Evolutionary conservation across 1,284 basidiomycete genomes (phyloP).

Genomic region (Cutaneotrichosporon spelunceum): DNA sequence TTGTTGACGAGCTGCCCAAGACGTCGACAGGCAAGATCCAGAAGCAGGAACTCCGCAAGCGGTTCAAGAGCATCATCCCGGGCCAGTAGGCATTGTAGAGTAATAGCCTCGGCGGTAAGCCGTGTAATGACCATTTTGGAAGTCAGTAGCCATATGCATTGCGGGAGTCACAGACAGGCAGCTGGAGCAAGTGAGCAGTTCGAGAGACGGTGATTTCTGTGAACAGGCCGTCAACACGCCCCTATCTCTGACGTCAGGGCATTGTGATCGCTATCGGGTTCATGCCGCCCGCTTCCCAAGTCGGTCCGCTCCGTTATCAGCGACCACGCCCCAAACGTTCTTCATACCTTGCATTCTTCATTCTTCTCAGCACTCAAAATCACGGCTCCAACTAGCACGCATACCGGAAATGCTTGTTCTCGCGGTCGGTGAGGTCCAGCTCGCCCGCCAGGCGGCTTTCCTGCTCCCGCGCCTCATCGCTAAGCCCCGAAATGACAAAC

Average conservation of each 20-base stretch:
- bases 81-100: background rate
- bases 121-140: background rate
- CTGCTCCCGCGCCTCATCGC: slow-evolving; percentile 25
- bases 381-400: background rate
- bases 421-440: slow-evolving; percentile 30
- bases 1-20: slow-evolving; percentile 63
- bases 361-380: no score
- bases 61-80: slow-evolving; percentile 16
- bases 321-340: no score
- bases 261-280: no score
- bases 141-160: slow-evolving; percentile 4
- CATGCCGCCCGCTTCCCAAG: no score
- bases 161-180: background rate
- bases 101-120: background rate
- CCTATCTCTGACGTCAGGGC: no score
- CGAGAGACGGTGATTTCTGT: no score
- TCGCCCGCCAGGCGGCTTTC: slow-evolving; percentile 32
- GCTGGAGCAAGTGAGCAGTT: no score
- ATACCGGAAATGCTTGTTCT: slow-evolving; percentile 18
- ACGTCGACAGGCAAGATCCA: slow-evolving; percentile 83
- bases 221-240: no score
- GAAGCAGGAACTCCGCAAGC: slow-evolving; percentile 64
- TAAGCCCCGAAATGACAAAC: slow-evolving; percentile 25
- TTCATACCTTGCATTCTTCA: no score
- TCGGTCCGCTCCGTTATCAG: no score